Evolutionary conservation across 192 early-diverging fungal genomes (phyloP).

Genomic region (Chytriomyces confervae): DNA sequence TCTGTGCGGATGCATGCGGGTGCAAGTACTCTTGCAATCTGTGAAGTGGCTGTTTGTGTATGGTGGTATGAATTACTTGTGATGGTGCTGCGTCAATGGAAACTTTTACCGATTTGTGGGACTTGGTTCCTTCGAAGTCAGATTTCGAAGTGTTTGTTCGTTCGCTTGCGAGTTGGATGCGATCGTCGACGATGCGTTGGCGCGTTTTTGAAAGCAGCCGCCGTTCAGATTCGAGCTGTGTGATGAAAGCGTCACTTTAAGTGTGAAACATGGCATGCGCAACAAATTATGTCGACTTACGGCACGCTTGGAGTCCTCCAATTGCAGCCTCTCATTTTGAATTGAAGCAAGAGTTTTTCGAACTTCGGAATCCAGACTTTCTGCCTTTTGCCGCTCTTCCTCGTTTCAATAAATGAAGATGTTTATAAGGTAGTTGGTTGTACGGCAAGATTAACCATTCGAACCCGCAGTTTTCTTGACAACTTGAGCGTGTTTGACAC

Average conservation of each 20-base stretch:
- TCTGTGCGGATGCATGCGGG: background rate
- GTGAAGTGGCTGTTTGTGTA: no score
- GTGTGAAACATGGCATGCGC: background rate
- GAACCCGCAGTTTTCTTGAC: conserved; percentile 12
- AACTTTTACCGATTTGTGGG: background rate
- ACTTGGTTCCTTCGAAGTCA: background rate
- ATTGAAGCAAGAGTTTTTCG: conserved; percentile 1
- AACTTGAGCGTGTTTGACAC: conserved; percentile 1
- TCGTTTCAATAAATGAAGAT: background rate
- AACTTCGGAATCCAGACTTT: conserved; percentile 24
- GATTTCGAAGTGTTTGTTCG: background rate
- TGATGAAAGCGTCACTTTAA: background rate
- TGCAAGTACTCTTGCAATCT: background rate
- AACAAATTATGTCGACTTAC: background rate
- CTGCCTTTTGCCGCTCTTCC: conserved; percentile 26
- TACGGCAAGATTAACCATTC: background rate
- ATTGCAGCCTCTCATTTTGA: conserved; percentile 2
- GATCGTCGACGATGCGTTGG: conserved; percentile 20
- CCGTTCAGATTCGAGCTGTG: conserved; percentile 1
- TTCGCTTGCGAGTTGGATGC: conserved; percentile 20
- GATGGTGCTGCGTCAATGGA: no score
- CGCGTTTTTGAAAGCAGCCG: background rate
- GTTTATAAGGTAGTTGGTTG: background rate
- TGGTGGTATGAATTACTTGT: no score
- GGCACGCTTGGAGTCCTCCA: background rate